Percentiles rank a stretch among this genome's conserved stretches.
Conservation (phyloP, 1,139 yeast species). For the Yamadazyma conglobata region DNA sequence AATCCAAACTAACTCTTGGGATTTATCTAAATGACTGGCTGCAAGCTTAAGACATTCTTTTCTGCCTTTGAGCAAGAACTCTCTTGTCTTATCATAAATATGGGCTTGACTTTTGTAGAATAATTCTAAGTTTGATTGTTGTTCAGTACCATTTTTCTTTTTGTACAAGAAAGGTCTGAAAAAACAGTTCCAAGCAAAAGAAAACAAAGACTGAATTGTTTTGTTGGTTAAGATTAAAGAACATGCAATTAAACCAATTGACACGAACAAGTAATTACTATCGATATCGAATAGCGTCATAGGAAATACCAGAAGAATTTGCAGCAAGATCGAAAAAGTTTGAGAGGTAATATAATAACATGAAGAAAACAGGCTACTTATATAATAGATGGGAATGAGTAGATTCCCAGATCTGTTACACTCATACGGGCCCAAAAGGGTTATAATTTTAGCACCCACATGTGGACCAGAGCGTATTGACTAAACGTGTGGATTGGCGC, state of each 20-base stretch:
- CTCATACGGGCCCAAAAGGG: constrained; percentile 1
- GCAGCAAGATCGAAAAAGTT: no score
- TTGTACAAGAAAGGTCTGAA: constrained; percentile 59
- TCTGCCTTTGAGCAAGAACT: constrained; percentile 65
- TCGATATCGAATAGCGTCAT: no score
- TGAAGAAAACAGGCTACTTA: no score
- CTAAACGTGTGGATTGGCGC: no score
- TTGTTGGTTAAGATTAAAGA: constrained; percentile 22
- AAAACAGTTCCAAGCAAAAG: constrained; percentile 57
- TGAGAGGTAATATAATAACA: no score
- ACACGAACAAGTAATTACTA: no score
- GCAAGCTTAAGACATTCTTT: constrained; percentile 61
- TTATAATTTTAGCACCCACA: constrained; percentile 2
- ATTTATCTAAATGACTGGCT: constrained; percentile 46
- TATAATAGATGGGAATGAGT: no score
- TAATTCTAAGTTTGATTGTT: constrained; percentile 65
- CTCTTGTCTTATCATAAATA: constrained; percentile 69
- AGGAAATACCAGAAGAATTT: no score
- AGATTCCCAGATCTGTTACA: no score
- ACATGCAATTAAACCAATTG: no score
- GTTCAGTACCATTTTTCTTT: constrained; percentile 20
- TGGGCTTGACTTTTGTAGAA: constrained; percentile 77
- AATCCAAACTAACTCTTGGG: constrained; percentile 63
- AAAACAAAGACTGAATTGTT: constrained; percentile 27
- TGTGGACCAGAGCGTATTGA: no score